Conservation (phyloP, 305 asterid genomes). For the Fraxinus dipetala region DNA sequence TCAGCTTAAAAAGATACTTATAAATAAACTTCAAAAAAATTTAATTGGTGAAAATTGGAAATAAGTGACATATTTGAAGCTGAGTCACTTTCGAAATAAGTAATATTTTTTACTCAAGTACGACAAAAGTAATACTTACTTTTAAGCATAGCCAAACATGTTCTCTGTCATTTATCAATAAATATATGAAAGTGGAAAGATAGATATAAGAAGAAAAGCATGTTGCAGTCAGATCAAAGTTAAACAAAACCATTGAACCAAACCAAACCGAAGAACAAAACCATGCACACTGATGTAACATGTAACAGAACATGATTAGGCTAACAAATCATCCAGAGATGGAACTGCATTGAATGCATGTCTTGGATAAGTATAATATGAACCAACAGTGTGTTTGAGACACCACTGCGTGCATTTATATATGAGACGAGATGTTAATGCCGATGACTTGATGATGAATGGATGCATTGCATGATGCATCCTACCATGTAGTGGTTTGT, state of each 20-base stretch:
- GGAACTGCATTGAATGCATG: slow-evolving; percentile 55
- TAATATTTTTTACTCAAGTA: neutral
- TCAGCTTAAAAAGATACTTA: neutral
- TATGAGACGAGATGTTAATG: slow-evolving; percentile 53
- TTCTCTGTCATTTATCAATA: neutral
- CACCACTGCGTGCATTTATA: slow-evolving; percentile 42
- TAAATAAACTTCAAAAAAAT: neutral
- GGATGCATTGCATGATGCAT: slow-evolving; percentile 93
- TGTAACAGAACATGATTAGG: slow-evolving; percentile 27
- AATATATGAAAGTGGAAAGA: neutral
- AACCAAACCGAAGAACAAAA: slow-evolving; percentile 18
- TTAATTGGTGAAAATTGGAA: neutral
- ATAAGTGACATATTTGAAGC: neutral
- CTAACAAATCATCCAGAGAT: slow-evolving; percentile 25
- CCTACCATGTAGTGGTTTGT: slow-evolving; percentile 65
- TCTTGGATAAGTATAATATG: slow-evolving; percentile 41
- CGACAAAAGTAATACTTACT: neutral
- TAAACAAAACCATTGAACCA: neutral
- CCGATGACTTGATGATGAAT: slow-evolving; percentile 73
- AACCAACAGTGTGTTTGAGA: slow-evolving; percentile 41
- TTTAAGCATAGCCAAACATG: neutral
- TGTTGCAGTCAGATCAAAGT: neutral
- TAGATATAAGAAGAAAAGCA: neutral
- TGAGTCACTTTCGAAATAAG: neutral
- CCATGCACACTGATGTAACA: slow-evolving; percentile 26